These are phyloP conservation scores for Entoloma clypeatum DNA, from an alignment of 1,284 basidiomycete species.

Conservation along the genomic window DNA sequence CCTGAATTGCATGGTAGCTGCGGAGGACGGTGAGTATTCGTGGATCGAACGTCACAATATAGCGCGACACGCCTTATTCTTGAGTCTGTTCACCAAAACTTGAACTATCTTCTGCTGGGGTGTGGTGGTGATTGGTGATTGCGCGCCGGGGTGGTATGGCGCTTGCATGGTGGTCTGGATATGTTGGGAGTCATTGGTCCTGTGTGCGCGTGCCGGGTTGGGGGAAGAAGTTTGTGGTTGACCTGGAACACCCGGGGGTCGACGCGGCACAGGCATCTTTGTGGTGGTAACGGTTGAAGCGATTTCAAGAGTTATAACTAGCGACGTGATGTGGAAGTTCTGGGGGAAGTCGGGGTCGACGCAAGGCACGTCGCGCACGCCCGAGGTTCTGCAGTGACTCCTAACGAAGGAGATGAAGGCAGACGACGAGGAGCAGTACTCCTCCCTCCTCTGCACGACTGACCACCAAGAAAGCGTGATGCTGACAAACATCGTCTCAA, in stretches of 20 bases:
- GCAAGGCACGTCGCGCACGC: not conserved
- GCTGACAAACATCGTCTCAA: slow-evolving; percentile 19
- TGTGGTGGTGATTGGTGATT: too few relatives aligned
- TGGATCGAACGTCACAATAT: not conserved
- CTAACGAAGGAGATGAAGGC: too few relatives aligned
- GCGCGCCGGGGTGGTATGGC: too few relatives aligned
- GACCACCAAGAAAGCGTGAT: slow-evolving; percentile 19
- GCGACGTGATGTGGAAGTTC: too few relatives aligned
- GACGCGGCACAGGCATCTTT: slow-evolving; percentile 32
- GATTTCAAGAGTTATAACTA: slow-evolving; percentile 7
- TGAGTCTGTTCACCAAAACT: slow-evolving; percentile 67
- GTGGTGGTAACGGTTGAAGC: slow-evolving; percentile 7
- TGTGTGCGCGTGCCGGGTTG: slow-evolving; percentile 29
- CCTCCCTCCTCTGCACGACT: slow-evolving; percentile 10
- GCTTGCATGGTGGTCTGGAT: slow-evolving; percentile 19
- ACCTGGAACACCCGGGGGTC: slow-evolving; percentile 34
- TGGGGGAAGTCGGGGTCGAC: not conserved
- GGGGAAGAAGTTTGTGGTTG: slow-evolving; percentile 17
- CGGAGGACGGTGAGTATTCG: slow-evolving; percentile 3
- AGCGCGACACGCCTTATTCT: slow-evolving; percentile 53
- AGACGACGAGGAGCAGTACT: slow-evolving; percentile 17
- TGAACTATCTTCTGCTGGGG: slow-evolving; percentile 73
- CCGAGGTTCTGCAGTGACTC: too few relatives aligned
- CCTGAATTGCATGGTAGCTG: slow-evolving; percentile 89
- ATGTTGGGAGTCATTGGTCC: slow-evolving; percentile 37